Evolutionary conservation across 1,284 basidiomycete species (phyloP).

Genomic region (Malassezia dermatis): DNA sequence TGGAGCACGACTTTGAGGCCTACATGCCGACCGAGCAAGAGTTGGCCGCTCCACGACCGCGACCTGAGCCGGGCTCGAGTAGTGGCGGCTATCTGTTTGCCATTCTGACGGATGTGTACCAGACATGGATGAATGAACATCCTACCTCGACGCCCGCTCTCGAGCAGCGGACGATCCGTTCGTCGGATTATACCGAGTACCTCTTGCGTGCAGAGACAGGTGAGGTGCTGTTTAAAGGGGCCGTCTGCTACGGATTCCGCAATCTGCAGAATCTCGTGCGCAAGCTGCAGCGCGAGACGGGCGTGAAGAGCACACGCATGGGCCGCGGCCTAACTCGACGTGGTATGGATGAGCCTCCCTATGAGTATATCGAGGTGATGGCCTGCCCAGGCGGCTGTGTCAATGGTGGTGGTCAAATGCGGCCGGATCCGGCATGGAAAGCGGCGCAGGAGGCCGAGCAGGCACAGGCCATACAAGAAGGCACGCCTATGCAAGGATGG

Average conservation of each 20-base stretch:
- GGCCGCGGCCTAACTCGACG: constrained; percentile 8
- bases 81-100: constrained; percentile 86
- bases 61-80: constrained; percentile 66
- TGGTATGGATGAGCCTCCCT: constrained; percentile 45
- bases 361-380: constrained; percentile 99
- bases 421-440: constrained; percentile 29
- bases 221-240: constrained; percentile 69
- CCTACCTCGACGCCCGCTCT: constrained; percentile 20
- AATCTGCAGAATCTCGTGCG: constrained; percentile 95
- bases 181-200: constrained; percentile 59
- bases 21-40: constrained; percentile 53
- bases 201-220: constrained; percentile 51
- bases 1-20: constrained; percentile 70
- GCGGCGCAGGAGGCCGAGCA: constrained; percentile 52
- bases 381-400: constrained; percentile 95
- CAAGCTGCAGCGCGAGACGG: constrained; percentile 56
- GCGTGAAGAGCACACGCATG: constrained; percentile 51
- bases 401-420: constrained; percentile 81
- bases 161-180: constrained; percentile 33
- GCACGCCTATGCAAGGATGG: constrained; percentile 32
- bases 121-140: constrained; percentile 21
- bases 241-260: constrained; percentile 91
- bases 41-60: constrained; percentile 58
- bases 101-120: constrained; percentile 31
- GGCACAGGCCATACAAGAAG: constrained; percentile 14